Base-by-base conservation (phyloP, 2,329 filamentous ascomycete species). In the Neonectria neomacrospora region DNA sequence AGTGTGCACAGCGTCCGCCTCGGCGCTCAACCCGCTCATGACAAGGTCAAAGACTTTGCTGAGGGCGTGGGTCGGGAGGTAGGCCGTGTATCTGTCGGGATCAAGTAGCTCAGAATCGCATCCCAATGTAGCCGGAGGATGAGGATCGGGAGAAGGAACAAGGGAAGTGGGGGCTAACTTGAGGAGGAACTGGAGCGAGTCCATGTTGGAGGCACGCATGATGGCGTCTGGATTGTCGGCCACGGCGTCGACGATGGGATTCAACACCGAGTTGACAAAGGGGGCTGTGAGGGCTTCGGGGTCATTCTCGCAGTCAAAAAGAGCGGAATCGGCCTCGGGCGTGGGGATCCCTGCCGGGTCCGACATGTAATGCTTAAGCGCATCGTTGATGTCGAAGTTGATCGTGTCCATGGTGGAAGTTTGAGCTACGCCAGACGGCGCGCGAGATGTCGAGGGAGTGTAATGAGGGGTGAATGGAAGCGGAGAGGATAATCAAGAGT, bases 281-380 rank as follows among this genome's bases (percentile, higher is more conserved):
- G 88, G 86, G 66, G 88, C 89, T 28, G 92, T 93, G 69, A 97
- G 87, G 54, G 90, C 86, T 75, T 97, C 93, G 54, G 93, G 92
- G 72, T 97, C 93, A 78, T 92, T 91, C 82, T 98, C 96, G 86
- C 93, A 96, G 77, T 98, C 95, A 72, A 94, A 85, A 20, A 99
- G 88, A 63, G 91, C 88, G 47, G 89, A 80, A 71, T 96, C 91
- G 59, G 94, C 96, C 78, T 98, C 95, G 45, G 92, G 90, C 2
- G 94, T 97, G 8, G 91, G 84, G 59, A 98, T 91, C 41, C 88
- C 87, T 48, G 89, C 84, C 9, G 96, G 95, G 78, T 98, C 95
- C 80, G 93, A 96, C 87, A 97, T 92, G 81, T 97, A 99, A 78
- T 93, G 88, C 85, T 97, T 97, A 79, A 98, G 91, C 69, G 94